Evolutionary conservation across 176 grass and related monocot species (phyloP), one percentile per base, ranked within the genome.

Genomic region (Oropetium thomaeum): DNA sequence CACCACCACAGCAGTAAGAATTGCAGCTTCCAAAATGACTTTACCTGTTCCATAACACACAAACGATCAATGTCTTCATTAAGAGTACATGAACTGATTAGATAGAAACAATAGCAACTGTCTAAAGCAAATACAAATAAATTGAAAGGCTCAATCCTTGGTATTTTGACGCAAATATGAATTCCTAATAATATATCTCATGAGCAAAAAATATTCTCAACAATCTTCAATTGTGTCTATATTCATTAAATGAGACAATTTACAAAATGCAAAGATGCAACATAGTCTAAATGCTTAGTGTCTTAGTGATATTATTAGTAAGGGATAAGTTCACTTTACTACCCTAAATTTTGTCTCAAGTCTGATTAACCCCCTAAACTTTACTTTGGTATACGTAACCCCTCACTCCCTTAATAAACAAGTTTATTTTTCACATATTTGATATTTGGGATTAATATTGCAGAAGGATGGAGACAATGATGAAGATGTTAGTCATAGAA

Each of bases 21-120:
- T 79, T 53, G 89, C 93, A 39, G 93, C 84, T 75, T 97, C 90
- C 66, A 97, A 69, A 75, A 93, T 93, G 55, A 93, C 15, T 84
- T 97, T 93, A 39, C 93, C 93, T 97, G 90, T 70, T 54, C 71
- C 20, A 79, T 15, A 79, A 54, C 35, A 69, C 44, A 52, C 1
- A 7, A 7, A 4, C 33, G 39, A 17, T 79, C n/a, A 87, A 54
- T 52, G 73, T 52, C 69, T 33, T 4, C 16, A 59, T 2, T n/a
- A n/a, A 79, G 13, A 68, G 17, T 58, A 16, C 14, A 17, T 52
- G 66, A 67, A 38, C 9, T 6, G 19, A 58, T 6, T 48, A 32
- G 38, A 65, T 13, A 58, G 8, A 22, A 52, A 35, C 45, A 62
- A 16, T 37, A 65, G 59, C 13, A 33, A 14, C 7, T 74, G 28